Evolutionary conservation across 1,139 yeast species (phyloP), one percentile per base, ranked within the genome.

Genomic region (Tardiomyces digboiensis): DNA sequence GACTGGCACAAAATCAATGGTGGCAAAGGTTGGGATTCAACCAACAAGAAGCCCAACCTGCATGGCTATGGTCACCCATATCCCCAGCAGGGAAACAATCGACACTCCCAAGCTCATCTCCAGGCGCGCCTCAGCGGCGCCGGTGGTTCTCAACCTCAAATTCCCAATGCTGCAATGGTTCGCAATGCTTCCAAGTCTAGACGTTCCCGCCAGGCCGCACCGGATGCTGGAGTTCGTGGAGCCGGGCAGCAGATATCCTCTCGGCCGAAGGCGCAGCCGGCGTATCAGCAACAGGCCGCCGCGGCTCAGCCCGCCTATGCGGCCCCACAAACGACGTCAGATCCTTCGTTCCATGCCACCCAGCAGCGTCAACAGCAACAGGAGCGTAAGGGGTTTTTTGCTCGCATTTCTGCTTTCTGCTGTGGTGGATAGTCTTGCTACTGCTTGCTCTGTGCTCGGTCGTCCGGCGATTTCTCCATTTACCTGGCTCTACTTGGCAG

Each of bases 1-100:
- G 97, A 89, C 66, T 89, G 97, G 97, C 80, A 85, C 82, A 85
- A 80, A 59, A 76, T 89, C 57, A 89, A 89, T 62, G 82, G 84
- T 49, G 96, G 96, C 47, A 79, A 80, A 63, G 97, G 97, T 29
- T 89, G 95, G 95, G 95, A 88, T 62, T 72, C 85, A 46, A 63
- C 74, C 44, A 80, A 84, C 55, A 86, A 84, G 62, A 85, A 88
- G 63, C 91, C 95, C 42, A 87, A 88, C 62, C 71, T 88, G 58
- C 95, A 87, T 64, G 96, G 96, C 36, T 88, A 88, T 61, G 96
- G 96, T 43, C 78, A 75, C 57, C 79, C 81, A 54, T 74, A 71
- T 48, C 79, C 79, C 41, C 76, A 58, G 33, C 54, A 43, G 29
- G 21, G 42, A 19, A 26, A 23, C 40, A 33, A 19, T 21, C 44